Base-by-base conservation (phyloP, 768 basidiomycete genomes). In the Xerocomellus amylosporus region DNA sequence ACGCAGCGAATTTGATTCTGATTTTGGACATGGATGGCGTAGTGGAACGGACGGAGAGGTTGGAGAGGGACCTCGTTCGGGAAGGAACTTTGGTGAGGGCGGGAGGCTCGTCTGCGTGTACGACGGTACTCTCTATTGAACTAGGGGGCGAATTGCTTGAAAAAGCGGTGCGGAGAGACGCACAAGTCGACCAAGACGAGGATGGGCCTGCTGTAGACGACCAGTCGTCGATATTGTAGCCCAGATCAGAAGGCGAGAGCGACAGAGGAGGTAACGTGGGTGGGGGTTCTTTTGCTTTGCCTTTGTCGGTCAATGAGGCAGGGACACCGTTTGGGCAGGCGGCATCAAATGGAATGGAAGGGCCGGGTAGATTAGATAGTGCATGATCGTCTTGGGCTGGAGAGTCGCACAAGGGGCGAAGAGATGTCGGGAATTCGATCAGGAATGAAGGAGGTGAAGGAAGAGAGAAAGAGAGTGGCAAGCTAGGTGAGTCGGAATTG, bases 221-320 rank as follows among this genome's bases (percentile, higher is more conserved):
- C 71, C 76, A 75, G 56, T 67, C 68, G 43, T 74, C 65, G 46
- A 75, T 64, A 26, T 62, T 67, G 61, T 77, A 80, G 48, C 70
- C 72, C 57, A 87, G 74, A 52, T 76, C 75, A 36, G 85, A 73
- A 30, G 81, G 74, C 47, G 81, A 75, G 63, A 90, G 84, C 31
- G 77, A 72, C 54, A 88, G 74, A 57, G 87, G 86, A 55, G 88
- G 86, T 56, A 88, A 76, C 65, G 75, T 75, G 54, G 87, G 84
- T 43, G 85, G 80, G 33, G 65, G 54, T 64, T 75, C 73, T 61
- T 65, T 71, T 49, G 76, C 84, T 71, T 80, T 87, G 62, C 78
- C 83, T 72, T 86, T 90, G 63, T 62, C 66, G 58, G 54, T 41
- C 58, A 71, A 67, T 20, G 71, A 63, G 67, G 67, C 61, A 60